Base-by-base conservation (phyloP, 441 rosid genomes). In the Cnidoscolus chayamansa region DNA sequence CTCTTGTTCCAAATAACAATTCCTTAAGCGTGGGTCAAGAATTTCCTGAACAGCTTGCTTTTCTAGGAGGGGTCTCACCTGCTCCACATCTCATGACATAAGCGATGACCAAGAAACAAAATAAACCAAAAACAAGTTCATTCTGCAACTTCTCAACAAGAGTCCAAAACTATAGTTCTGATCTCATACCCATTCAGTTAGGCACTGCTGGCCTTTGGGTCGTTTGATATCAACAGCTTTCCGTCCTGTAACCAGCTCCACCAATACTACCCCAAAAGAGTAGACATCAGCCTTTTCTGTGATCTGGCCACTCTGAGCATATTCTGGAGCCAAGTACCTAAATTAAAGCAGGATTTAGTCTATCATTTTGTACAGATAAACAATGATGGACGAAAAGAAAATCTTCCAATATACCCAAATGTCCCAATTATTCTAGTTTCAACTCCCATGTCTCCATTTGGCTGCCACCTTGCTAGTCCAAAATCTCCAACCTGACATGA, bases 401-500 rank as follows among this genome's bases (percentile, higher is more conserved):
- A 56, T 51, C n/a, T 8, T 50, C 57, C 49, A 62, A 68, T 79
- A 17, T 88, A 95, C 98, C 99, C 99, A 45, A 95, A 93, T 37
- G 99, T 95, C 81, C 99, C 99, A 43, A 95, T 93, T 30, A 95
- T 91, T 81, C 99, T 86, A 54, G 99, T 95, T 65, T 93, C 95
- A 68, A 91, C 97, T 58, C 92, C 98, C 51, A 72, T 79, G 78
- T 95, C 96, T 67, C 96, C 98, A 70, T 93, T 88, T 63, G 98
- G 98, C 77, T 93, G 99, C 99, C 99, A 95, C 81, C 99, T 88
- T 32, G 99, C 99, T 17, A 95, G 82, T 68, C 99, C 99, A 64
- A 95, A 95, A 82, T 95, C 99, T 74, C 99, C 99, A 71, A 95
- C 99, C 99, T 95, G 70, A 50, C 67, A 78, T 71, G 31, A 74